These are phyloP conservation scores for Ustilago hordei DNA, from an alignment of 1,284 basidiomycete genomes.

Conservation along the genomic window DNA sequence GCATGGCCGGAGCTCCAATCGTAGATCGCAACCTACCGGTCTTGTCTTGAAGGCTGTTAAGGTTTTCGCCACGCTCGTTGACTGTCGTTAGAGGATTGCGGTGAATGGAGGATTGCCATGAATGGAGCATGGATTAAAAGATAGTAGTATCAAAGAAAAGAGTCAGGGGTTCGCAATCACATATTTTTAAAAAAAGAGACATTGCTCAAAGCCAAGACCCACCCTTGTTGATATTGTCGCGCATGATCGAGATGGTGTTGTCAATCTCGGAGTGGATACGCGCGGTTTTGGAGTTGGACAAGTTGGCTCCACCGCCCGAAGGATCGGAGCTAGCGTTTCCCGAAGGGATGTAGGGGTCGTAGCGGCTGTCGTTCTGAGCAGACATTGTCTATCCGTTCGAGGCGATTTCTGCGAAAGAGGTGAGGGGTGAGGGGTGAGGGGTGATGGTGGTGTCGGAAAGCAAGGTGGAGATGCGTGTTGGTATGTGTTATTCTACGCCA, in stretches of 20 bases:
- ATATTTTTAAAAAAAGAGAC: not conserved
- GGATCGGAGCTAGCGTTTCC: slow-evolving; percentile 56
- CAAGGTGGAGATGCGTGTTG: not conserved
- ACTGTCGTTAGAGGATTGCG: slow-evolving; percentile 73
- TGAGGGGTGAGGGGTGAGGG: slow-evolving; percentile 1
- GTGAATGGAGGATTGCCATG: not conserved
- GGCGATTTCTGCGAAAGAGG: slow-evolving; percentile 11
- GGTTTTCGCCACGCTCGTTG: slow-evolving; percentile 90
- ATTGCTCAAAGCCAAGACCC: slow-evolving; percentile 1
- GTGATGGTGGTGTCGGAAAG: not conserved
- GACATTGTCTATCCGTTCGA: slow-evolving; percentile 35
- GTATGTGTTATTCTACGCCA: slow-evolving; percentile 2
- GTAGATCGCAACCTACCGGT: slow-evolving; percentile 78
- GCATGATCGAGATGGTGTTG: slow-evolving; percentile 81
- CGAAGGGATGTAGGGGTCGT: slow-evolving; percentile 68
- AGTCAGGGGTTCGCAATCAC: slow-evolving; percentile 1
- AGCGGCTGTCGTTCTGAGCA: slow-evolving; percentile 55
- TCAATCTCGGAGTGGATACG: slow-evolving; percentile 68
- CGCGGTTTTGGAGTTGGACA: slow-evolving; percentile 63
- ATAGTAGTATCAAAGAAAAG: not conserved
- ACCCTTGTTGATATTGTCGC: slow-evolving; percentile 82
- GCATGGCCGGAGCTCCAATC: not conserved
- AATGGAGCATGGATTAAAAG: not conserved
- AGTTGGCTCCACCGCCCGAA: slow-evolving; percentile 50
- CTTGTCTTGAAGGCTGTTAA: slow-evolving; percentile 96